Evolutionary conservation across 257 asterid genomes (phyloP).

Genomic region (Solanum chilense): DNA sequence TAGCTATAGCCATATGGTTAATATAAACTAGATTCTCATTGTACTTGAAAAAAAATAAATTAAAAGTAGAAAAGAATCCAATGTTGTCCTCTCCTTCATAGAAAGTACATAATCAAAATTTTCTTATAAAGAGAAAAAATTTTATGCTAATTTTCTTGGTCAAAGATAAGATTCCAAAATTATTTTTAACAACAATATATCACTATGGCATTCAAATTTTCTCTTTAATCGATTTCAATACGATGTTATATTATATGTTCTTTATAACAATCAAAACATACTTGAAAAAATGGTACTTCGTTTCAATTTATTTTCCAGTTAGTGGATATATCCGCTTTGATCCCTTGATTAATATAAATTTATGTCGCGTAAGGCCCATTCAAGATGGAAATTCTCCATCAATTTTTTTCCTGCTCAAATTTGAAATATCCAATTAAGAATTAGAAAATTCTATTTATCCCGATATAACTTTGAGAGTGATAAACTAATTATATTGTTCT

Average conservation of each 20-base stretch:
- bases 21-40: background rate
- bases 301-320: background rate
- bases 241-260: background rate
- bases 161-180: background rate
- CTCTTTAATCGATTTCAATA: background rate
- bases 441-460: background rate
- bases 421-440: background rate
- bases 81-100: background rate
- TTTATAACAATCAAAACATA: background rate
- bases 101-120: background rate
- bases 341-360: background rate
- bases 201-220: background rate
- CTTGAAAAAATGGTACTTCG: background rate
- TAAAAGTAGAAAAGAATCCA: background rate
- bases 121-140: background rate
- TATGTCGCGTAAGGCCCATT: accelerated
- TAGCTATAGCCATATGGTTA: background rate
- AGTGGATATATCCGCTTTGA: background rate
- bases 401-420: background rate
- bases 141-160: background rate
- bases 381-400: background rate
- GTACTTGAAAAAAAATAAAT: background rate
- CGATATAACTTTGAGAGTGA: background rate
- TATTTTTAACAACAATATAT: background rate
- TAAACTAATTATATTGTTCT: background rate